These are phyloP conservation scores for Coniochaeta prunicola DNA, from an alignment of 2,329 filamentous ascomycete species.

Conservation along the genomic window DNA sequence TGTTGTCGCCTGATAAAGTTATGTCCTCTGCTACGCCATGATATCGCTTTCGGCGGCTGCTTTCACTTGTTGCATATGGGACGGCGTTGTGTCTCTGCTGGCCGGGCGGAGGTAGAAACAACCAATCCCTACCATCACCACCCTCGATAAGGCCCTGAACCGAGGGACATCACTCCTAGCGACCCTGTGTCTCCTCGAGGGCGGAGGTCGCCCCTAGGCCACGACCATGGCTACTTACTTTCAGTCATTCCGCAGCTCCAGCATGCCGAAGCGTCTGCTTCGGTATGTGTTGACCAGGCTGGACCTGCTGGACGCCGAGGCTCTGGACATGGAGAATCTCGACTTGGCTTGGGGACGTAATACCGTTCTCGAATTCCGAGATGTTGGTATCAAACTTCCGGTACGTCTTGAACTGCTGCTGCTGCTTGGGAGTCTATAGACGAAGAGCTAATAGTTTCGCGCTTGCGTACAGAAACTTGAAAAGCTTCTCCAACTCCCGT, in stretches of 20 bases:
- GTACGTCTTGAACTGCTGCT: conserved; percentile 34
- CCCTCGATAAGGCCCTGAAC: not conserved
- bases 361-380: conserved; percentile 76
- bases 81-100: not conserved
- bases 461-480: conserved; percentile 63
- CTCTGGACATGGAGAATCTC: conserved; percentile 77
- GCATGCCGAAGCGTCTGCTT: conserved; percentile 82
- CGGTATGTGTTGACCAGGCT: conserved; percentile 78
- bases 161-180: not conserved
- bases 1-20: not conserved
- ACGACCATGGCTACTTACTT: conserved; percentile 64
- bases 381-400: conserved; percentile 75
- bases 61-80: not conserved
- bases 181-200: not conserved
- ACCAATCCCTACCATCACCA: not conserved
- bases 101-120: not conserved
- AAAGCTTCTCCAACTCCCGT: conserved; percentile 64
- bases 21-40: conserved; percentile 6
- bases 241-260: conserved; percentile 56
- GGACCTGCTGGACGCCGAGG: conserved; percentile 81
- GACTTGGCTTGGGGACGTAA: conserved; percentile 77
- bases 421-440: not conserved
- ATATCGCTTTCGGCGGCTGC: not conserved
- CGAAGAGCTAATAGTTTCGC: not conserved
- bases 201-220: not conserved